Percentiles rank a stretch among this genome's conserved stretches.
Conservation (phyloP, 805 yeast species). For the Lipomyces yamadae region DNA sequence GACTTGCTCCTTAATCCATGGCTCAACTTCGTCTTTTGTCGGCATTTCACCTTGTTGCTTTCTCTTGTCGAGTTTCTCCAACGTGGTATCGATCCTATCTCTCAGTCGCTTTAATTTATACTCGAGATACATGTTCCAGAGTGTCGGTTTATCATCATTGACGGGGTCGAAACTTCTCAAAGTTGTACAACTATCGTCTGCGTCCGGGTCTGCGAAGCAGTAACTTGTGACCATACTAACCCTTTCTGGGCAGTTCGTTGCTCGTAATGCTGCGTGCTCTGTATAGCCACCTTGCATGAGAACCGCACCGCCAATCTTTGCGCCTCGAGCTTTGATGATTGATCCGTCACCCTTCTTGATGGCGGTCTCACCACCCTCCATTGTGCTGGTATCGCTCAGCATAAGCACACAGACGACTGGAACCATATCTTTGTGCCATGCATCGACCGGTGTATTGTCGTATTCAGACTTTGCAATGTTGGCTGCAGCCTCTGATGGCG, state of each 20-base stretch:
- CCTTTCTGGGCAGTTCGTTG: not conserved
- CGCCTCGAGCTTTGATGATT: constrained; percentile 1
- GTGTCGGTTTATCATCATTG: constrained; percentile 1
- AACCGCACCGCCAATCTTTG: not conserved
- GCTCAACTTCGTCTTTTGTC: not conserved
- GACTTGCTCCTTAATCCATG: constrained; percentile 1
- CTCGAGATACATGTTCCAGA: constrained; percentile 1
- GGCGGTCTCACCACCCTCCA: constrained; percentile 4
- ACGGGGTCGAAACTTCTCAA: not conserved
- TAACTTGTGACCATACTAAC: constrained; percentile 1
- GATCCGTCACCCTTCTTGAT: not conserved
- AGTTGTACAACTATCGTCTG: not conserved
- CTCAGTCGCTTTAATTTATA: constrained; percentile 1
- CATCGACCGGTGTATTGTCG: not conserved
- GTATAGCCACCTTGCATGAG: not conserved
- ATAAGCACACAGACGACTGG: not conserved
- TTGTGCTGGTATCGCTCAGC: constrained; percentile 1
- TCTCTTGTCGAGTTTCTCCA: not conserved
- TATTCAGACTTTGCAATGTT: not conserved
- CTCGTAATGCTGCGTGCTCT: constrained; percentile 1
- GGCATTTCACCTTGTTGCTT: not conserved
- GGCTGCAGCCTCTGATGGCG: constrained; percentile 4
- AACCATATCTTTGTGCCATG: constrained; percentile 2
- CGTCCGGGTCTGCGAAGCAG: not conserved
- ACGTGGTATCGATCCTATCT: not conserved